Base-by-base conservation (phyloP, 441 rosid species). In the California macrophylla region DNA sequence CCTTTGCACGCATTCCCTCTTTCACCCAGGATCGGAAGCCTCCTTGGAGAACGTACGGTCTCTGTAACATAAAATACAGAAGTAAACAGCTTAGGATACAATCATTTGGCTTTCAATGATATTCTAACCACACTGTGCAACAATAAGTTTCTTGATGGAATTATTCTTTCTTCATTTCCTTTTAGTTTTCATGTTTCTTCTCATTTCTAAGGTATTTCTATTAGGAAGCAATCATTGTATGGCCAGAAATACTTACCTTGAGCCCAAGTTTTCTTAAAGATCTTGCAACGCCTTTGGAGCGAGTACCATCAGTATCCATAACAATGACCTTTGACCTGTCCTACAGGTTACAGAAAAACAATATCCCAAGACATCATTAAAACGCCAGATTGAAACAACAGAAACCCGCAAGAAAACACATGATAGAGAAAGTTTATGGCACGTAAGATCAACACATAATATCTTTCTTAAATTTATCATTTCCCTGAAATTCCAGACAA, bases 241-340 rank as follows among this genome's bases (percentile, higher is more conserved):
- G 32, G n/a, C 21, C 5, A 66, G 58, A 63, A 68, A 69, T 18
- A 77, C 87, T 82, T 80, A 80, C 99, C 90, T 90, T 81, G 69
- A 86, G 58, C 68, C 99, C 93, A 77, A 91, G 88, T 82, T 85
- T 94, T 79, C 85, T 90, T 83, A 94, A 78, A 72, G 97, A 85
- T 83, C 99, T 87, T 66, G 97, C 97, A 79, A 94, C 77, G 67
- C 96, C 91, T 85, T 92, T 94, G 45, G 97, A 84, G 61, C 81
- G 79, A 75, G 83, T 76, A 75, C 97, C 99, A 80, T 92, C 94
- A 76, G 85, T 90, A 84, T 94, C 99, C 94, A 94, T 81, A 76
- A 94, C 82, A 75, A 94, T 90, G 72, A 94, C 90, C 91, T 83
- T 89, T 68, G 91, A 94, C 81, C 97, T 90, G 92, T 84, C 99